Base-by-base conservation (phyloP, 768 basidiomycete genomes). In the Rhodotorula sphaerocarpa region DNA sequence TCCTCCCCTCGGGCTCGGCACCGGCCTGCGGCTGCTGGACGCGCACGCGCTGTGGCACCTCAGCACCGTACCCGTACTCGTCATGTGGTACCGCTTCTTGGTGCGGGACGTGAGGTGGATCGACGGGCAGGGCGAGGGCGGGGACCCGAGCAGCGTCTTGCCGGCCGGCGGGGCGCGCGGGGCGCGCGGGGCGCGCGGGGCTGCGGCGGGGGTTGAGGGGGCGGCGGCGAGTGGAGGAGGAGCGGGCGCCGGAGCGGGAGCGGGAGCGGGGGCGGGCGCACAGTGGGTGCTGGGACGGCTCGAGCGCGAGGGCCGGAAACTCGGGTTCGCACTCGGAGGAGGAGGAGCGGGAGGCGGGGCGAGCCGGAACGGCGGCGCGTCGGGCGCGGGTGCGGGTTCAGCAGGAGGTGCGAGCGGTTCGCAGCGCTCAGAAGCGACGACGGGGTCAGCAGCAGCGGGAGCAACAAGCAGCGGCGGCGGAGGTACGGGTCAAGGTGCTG, bases 1-100 rank as follows among this genome's bases (percentile, higher is more conserved):
- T 71, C 82, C 90, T 0, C 88, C 69, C 0, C 11, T 41, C 41
- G 61, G 51, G 3, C 16, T 39, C 36, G 42, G 44, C 25, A 25
- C 90, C 0, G 79, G 84, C 75, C 72, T 73, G n/a, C 75, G 90
- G 39, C 74, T 83, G 11, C 78, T 96, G 25, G 93, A 97, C 73
- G 90, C 92, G 0, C 95, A 96, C 74, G 80, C 90, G 4, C 76
- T 97, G 21, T 97, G 93, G 95, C 93, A 99, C 75, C 78, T 87
- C 12, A 80, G 83, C 6, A 99, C 93, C 0, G 85, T 81, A 1
- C 85, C 86, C 0, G 82, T 97, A 36, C 82, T 84, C 6, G 72
- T 80, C 50, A 78, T 82, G 50, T 96, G 93, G 91, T 97, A 93
- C 71, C 77, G 80, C n/a, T 92, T 93, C 70, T 74, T 92, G 34